A percentile compares a stretch with the other conserved stretches of the same genome.
phyloP scores from a whole-genome alignment of 169 alveolate species.

The Plasmodium inui region DNA sequence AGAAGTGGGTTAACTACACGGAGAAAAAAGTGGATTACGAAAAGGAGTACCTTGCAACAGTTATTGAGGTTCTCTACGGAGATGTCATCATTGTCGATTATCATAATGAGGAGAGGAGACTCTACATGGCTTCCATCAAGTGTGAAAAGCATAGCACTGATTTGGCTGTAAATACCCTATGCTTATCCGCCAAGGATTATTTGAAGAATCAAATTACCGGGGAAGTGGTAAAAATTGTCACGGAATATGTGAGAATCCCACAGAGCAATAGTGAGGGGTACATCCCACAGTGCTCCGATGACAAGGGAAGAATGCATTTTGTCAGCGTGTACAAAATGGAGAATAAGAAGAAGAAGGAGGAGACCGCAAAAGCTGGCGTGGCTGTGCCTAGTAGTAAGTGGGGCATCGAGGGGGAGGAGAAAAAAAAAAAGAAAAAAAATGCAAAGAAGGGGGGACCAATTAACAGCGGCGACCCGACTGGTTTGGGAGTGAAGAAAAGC shows the following conservation, averaged over 20 bases:
- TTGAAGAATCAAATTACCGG: conserved; percentile 42
- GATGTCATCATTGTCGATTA: conserved; percentile 71
- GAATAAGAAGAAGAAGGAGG: conserved; percentile 26
- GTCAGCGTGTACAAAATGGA: conserved; percentile 56
- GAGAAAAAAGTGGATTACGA: conserved; percentile 72
- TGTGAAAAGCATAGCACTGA: conserved; percentile 72
- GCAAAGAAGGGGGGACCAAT: neutral
- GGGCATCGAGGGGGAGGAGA: neutral
- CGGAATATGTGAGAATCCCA: conserved; percentile 65
- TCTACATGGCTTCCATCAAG: conserved; percentile 58
- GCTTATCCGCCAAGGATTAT: conserved; percentile 53
- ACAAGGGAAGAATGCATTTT: conserved; percentile 75
- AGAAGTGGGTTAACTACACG: conserved; percentile 61
- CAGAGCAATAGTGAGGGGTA: conserved; percentile 75
- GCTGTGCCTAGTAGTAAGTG: neutral
- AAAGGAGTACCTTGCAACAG: conserved; percentile 51
- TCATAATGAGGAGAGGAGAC: conserved; percentile 72
- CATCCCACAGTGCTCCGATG: conserved; percentile 75
- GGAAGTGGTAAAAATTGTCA: conserved; percentile 49
- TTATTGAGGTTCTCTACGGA: conserved; percentile 68
- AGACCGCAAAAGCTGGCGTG: neutral
- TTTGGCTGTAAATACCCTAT: conserved; percentile 38
- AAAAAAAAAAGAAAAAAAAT: conserved; percentile 7
- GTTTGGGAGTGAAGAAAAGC: neutral
- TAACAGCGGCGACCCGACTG: neutral